Evolutionary conservation across 2,329 filamentous ascomycete genomes (phyloP), one percentile per base, ranked within the genome.

Genomic region (Aspergillus ochraceus): DNA sequence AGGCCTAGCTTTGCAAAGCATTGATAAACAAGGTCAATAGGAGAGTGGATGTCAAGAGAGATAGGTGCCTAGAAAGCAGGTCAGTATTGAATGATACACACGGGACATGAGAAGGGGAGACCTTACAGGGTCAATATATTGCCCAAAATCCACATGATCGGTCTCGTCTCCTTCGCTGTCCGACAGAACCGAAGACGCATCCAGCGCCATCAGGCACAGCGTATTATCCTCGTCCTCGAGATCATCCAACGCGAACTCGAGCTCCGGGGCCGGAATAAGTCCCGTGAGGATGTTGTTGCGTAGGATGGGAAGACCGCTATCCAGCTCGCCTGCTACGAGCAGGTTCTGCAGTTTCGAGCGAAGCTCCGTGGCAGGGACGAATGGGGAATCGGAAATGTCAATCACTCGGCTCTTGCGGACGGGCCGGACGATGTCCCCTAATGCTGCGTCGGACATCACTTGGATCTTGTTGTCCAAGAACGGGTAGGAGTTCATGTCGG

Each of bases 401-500:
- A 99, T 97, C 57, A 93, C 81, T 55, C 92, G 86, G 71, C 92
- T 88, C 54, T 84, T 85, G 14, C 91, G 88, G 4, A 90, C 80
- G 5, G 88, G 88, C 2, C 90, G 87, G 0, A 94, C 89, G 58
- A 99, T 95, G 63, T 97, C 94, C 14, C 88, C 90, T 0, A 99
- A 83, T 57, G 96, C 90, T 0, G 90, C 89, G 0, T 93, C 96
- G 74, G 97, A 97, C 19, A 96, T 83, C 1, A 94, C 93, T 66
- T 96, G 92, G 62, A 93, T 86, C 75, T 97, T 98, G 78, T 96
- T 96, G 77, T 97, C 92, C n/a, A 99, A 84, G 79, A 96, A 97
- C 0, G 95, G 95, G 66, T 98, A 99, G 2, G 91, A 90, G 76
- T 99, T 98, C 90, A 99, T 94, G 72, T 95, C 92, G 0, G 93